Conservation (phyloP, 345 rosid genomes). For the Linum tenue region DNA sequence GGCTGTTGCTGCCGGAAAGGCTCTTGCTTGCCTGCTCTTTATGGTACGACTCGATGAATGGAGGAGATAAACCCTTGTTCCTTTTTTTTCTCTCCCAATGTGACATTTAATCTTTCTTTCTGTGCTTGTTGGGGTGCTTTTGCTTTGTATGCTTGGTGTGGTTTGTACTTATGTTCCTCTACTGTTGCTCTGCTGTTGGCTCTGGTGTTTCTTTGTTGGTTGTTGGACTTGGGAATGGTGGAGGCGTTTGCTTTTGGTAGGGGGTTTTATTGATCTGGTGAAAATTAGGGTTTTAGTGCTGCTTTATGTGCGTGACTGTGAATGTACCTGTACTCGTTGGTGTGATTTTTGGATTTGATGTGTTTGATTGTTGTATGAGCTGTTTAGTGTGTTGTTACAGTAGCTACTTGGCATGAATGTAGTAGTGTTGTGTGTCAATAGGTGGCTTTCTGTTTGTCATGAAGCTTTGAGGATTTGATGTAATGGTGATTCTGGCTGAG, state of each 20-base stretch:
- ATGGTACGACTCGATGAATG: conserved; percentile 22
- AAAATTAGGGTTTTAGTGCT: conserved; percentile 6
- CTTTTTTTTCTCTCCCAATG: too few species aligned
- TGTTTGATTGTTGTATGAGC: too few species aligned
- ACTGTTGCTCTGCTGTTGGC: neutral
- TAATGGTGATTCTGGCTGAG: neutral
- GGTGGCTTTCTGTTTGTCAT: neutral
- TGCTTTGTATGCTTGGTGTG: conserved; percentile 2
- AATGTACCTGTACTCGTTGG: too few species aligned
- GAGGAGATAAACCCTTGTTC: neutral
- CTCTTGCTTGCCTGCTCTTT: conserved; percentile 39
- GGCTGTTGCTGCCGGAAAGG: conserved; percentile 27
- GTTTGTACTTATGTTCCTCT: too few species aligned
- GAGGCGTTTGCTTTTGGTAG: neutral
- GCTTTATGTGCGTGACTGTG: too few species aligned
- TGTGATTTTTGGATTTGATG: too few species aligned
- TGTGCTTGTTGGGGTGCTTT: neutral
- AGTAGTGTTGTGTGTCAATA: neutral
- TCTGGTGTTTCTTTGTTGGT: neutral
- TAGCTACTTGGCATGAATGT: neutral
- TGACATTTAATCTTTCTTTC: neutral
- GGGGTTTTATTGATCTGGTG: neutral
- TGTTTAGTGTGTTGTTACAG: too few species aligned
- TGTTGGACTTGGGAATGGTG: neutral
- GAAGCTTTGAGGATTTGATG: neutral